phyloP scores from a whole-genome alignment of 2,329 filamentous ascomycete species.

The Aureobasidium uvarum region DNA sequence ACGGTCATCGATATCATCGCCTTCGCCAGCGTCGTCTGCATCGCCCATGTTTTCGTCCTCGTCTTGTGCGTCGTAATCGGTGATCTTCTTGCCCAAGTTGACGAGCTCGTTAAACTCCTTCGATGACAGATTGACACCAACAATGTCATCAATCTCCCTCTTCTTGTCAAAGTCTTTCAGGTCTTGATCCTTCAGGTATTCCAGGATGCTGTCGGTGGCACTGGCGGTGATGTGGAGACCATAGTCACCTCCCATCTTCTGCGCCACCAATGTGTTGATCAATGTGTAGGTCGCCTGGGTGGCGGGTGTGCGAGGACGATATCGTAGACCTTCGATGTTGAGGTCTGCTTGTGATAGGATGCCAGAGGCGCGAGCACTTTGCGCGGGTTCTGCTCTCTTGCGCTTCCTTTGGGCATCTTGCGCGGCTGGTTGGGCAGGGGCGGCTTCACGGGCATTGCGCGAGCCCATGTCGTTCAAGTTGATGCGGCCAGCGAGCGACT shows the following conservation, averaged over 20 bases:
- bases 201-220: constrained; percentile 86
- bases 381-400: constrained; percentile 70
- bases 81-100: constrained; percentile 97
- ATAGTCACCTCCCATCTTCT: constrained; percentile 87
- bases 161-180: constrained; percentile 98
- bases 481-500: constrained; percentile 91
- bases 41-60: constrained; percentile 86
- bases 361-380: constrained; percentile 65
- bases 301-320: constrained; percentile 85
- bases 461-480: constrained; percentile 94
- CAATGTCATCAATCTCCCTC: constrained; percentile 90
- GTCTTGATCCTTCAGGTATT: constrained; percentile 91
- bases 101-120: constrained; percentile 97
- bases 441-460: constrained; percentile 73
- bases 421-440: constrained; percentile 60
- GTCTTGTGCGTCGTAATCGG: constrained; percentile 94
- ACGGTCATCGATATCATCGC: constrained; percentile 80
- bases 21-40: constrained; percentile 61
- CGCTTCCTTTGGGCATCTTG: constrained; percentile 74
- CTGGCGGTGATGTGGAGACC: constrained; percentile 88
- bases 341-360: constrained; percentile 82
- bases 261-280: constrained; percentile 86
- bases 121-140: constrained; percentile 75
- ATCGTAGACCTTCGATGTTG: constrained; percentile 85
- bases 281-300: constrained; percentile 93